Base-by-base conservation (phyloP, 2,329 filamentous ascomycete genomes). In the Trematosphaeria pertusa region DNA sequence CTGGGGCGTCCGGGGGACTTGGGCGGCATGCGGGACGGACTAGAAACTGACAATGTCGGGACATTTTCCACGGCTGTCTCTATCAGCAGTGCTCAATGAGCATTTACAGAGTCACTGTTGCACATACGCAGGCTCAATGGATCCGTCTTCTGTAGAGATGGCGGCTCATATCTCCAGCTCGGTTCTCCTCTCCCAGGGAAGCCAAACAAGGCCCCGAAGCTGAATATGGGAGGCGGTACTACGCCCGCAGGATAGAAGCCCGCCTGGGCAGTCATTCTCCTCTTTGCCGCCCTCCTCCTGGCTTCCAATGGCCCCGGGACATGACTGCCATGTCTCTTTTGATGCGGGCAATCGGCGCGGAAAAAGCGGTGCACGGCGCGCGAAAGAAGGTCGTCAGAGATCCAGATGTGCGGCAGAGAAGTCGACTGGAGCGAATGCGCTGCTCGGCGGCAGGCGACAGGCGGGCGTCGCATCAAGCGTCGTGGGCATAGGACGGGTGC, bases 231-330 rank as follows among this genome's bases (percentile, higher is more conserved):
- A n/a, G 59, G 53, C 31, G 55, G 49, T 24, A 60, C 51, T 32
- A 35, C 56, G 24, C 54, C 57, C 19, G 57, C 54, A 21, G 64
- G 60, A 35, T 71, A 66, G 24, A 77, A 75, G 9, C 79, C 60
- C 14, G 73, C 58, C 31, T 64, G 61, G 7, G 75, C 41, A 75
- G 65, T 81, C 71, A 85, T 84, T 42, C 78, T 76, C 43, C 84
- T 75, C 65, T 77, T 84, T 2, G 81, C 73, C 35, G 79, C 72
- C 41, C 84, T 74, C 61, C 78, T 75, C 51, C 79, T 77, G 35
- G 83, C 82, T 69, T 87, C 84, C 71, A 86, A 72, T 61, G 84
- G 84, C 2, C 84, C 84, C 9, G 84, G 84, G 3, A 84, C 79
- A 54, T 77, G 77, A 73, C 83, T 85, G 56, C 81, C 82, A 78